Evolutionary conservation across 352 stramenopile species (phyloP), one percentile per base, ranked within the genome.

Genomic region (Halophytophthora polymorphica): DNA sequence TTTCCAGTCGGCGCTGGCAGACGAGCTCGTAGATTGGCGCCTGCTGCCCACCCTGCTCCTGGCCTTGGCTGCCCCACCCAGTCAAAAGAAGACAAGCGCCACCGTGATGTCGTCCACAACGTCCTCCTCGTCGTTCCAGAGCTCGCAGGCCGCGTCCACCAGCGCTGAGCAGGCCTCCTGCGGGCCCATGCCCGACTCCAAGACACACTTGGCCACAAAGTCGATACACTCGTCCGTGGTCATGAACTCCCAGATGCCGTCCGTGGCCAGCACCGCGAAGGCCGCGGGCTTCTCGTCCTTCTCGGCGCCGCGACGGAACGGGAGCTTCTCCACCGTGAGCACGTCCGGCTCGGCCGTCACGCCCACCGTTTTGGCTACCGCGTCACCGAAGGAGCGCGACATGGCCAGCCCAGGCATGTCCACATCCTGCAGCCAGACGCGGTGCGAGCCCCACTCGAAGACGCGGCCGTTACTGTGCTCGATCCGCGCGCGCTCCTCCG

Each of bases 201-300:
- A 22, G 19, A 90, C 72, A 46, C 77, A 89, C 44, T 56, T 45
- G 46, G 64, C 50, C 8, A 90, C 71, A 52, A 90, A 81, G 29
- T 69, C 64, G 25, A 92, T 68, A 48, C 81, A 89, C 46, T 92
- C 78, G 17, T 85, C 71, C 13, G 63, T 79, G 35, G 70, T 71
- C 64, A 94, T 80, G 52, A 93, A 90, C 61, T 94, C 83, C 83
- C 85, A 94, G 21, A 95, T 70, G 18, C 85, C 85, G 45, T 95
- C 83, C 33, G 76, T 92, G 14, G 81, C 85, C 1, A 93, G 64
- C 45, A 93, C 63, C 1, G 80, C 69, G 53, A 89, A 90, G n/a
- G 66, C 71, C 4, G 63, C 52, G n/a, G 65, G 31, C 38, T 55
- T 18, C 19, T 45, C 22, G 15, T 58, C 53, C 34, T 63, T 61